phyloP scores from a whole-genome alignment of 495 filamentous ascomycete genomes.

The Aspergillus nidulans region DNA sequence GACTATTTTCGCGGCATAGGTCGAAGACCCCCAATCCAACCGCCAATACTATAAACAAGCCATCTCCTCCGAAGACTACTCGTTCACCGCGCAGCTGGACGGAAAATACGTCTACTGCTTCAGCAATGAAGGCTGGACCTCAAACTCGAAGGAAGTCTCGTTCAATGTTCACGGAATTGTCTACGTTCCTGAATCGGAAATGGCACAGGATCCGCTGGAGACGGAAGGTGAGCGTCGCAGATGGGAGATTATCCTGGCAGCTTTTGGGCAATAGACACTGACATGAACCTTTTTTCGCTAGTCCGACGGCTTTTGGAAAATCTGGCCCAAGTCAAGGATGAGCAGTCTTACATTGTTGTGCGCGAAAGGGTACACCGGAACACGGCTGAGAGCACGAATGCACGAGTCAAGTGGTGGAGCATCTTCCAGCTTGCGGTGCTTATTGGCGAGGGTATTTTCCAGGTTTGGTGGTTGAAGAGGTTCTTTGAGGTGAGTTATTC shows the following conservation, averaged over 20 bases:
- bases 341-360: slow-evolving; percentile 95
- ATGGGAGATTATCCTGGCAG: too few species aligned
- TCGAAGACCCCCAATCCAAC: slow-evolving; percentile 71
- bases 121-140: slow-evolving; percentile 94
- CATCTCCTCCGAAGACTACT: slow-evolving; percentile 85
- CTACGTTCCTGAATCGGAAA: slow-evolving; percentile 86
- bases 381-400: slow-evolving; percentile 97
- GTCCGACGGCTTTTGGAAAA: slow-evolving; percentile 83
- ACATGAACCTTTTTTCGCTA: slow-evolving; percentile 31
- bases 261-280: too few species aligned
- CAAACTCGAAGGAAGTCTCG: slow-evolving; percentile 90
- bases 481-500: slow-evolving; percentile 82
- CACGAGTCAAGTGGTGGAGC: slow-evolving; percentile 98
- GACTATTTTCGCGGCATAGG: slow-evolving; percentile 39
- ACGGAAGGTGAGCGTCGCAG: slow-evolving; percentile 57
- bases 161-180: slow-evolving; percentile 99
- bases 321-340: slow-evolving; percentile 88
- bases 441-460: slow-evolving; percentile 88
- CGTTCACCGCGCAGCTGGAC: slow-evolving; percentile 79
- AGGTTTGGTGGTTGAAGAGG: slow-evolving; percentile 98
- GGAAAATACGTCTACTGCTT: slow-evolving; percentile 96
- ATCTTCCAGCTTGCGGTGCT: slow-evolving; percentile 91
- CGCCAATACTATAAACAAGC: slow-evolving; percentile 74
- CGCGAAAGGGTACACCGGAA: slow-evolving; percentile 95
- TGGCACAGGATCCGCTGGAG: slow-evolving; percentile 83